Percentiles rank a stretch among this genome's conserved stretches.
phyloP scores from a whole-genome alignment of 192 early-diverging fungal species.

The Linnemannia schmuckeri region DNA sequence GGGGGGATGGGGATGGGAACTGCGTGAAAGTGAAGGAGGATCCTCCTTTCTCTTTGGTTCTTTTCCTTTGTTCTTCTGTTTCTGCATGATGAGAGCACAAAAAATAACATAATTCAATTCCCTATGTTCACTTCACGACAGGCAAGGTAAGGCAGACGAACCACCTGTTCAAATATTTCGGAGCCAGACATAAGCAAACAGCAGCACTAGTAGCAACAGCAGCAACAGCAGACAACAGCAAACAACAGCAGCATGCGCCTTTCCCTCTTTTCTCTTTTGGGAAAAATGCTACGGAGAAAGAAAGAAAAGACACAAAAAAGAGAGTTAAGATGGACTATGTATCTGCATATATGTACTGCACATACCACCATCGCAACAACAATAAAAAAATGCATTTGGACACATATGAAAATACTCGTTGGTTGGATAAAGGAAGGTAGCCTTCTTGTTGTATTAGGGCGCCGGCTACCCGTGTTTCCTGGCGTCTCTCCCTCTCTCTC shows the following conservation, averaged over 20 bases:
- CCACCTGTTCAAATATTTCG: not conserved
- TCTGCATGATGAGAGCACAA: constrained; percentile 1
- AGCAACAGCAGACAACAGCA: too few relatives aligned
- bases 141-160: not conserved
- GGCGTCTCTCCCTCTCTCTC: not conserved
- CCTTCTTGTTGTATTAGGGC: not conserved
- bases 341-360: not conserved
- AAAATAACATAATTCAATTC: constrained; percentile 4
- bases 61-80: not conserved
- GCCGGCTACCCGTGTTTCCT: not conserved
- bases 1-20: not conserved
- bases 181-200: not conserved
- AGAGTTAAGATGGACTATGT: not conserved
- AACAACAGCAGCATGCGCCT: not conserved
- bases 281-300: not conserved
- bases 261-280: not conserved
- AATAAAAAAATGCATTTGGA: not conserved
- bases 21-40: not conserved
- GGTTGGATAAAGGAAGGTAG: not conserved
- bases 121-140: not conserved
- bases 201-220: too few relatives aligned
- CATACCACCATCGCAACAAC: not conserved
- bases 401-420: not conserved
- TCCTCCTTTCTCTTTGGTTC: not conserved
- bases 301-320: not conserved